A percentile compares a stretch with the other conserved stretches of the same genome.
Conservation (phyloP, 768 basidiomycete species). For the Agrocybe pediades region DNA sequence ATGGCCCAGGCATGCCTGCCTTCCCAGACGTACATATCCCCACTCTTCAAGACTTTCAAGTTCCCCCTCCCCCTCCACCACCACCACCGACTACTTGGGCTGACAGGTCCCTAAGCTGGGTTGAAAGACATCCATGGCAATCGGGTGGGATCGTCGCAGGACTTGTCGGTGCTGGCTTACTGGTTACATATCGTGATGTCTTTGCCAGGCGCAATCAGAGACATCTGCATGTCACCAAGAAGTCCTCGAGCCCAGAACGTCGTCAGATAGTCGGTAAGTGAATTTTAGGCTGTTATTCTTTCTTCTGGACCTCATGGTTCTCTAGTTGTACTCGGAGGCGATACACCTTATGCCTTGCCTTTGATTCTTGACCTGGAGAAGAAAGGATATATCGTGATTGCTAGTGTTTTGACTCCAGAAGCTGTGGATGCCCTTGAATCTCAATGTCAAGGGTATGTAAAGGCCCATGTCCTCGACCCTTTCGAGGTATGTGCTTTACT, state of each 20-base stretch:
- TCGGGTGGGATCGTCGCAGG: conserved; percentile 55
- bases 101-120: conserved; percentile 52
- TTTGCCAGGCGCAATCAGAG: conserved; percentile 29
- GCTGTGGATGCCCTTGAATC: conserved; percentile 67
- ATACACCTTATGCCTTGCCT: conserved; percentile 69
- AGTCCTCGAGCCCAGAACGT: conserved; percentile 48
- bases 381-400: conserved; percentile 81
- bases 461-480: conserved; percentile 81
- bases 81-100: conserved; percentile 52
- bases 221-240: conserved; percentile 41
- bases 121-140: conserved; percentile 61
- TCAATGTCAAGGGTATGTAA: conserved; percentile 72
- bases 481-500: conserved; percentile 52
- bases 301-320: conserved; percentile 2
- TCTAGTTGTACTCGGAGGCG: conserved; percentile 81
- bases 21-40: conserved; percentile 58
- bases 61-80: conserved; percentile 62
- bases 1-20: conserved; percentile 67
- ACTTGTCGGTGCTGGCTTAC: conserved; percentile 59
- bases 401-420: conserved; percentile 72
- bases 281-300: neutral
- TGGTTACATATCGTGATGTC: conserved; percentile 54
- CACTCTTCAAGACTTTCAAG: conserved; percentile 69
- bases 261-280: conserved; percentile 71
- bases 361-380: conserved; percentile 74